Evolutionary conservation across 305 asterid species (phyloP), one percentile per base, ranked within the genome.

Genomic region (Euphrasia arctica): DNA sequence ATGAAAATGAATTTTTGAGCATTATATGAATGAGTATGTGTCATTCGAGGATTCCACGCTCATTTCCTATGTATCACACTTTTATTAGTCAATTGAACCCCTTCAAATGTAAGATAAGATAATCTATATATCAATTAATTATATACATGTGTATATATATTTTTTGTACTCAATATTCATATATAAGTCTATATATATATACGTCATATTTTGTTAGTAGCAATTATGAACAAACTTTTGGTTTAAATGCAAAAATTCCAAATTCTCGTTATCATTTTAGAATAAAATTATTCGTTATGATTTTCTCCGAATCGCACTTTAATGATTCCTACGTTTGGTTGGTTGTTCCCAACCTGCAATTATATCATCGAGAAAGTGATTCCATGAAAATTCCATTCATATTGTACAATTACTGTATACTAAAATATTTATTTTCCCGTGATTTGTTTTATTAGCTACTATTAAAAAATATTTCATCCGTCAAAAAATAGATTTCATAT

Each of bases 1-100:
- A 36, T 32, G 74, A 71, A 63, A 75, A 63, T 0, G 68, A 71
- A 47, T 10, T 66, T 2, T 47, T 70, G 60, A 58, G 48, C 62
- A 63, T 54, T 63, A 65, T 59, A 28, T 28, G 68, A 22, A 47
- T 49, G 58, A 34, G 4, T 31, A 58, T 60, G 76, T 57, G 72
- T 55, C 28, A 73, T 62, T 32, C 31, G 27, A 50, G 58, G 50
- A 62, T 50, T 66, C 75, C 79, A 75, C 75, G 80, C 68, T 67
- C 58, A 27, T 32, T 9, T 18, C 56, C 54, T 48, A 32, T 52
- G 55, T n/a, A 64, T 69, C 78, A 65, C 78, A 59, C 69, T 69
- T 69, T 39, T 42, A 57, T 54, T 62, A 47, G 10, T 62, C 66
- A 62, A 9, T 22, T 60, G 31, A n/a, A 32, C 54, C 62, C 57